Percentiles rank a stretch among this genome's conserved stretches.
These are phyloP conservation scores for Solanum pinnatisectum DNA, from an alignment of 257 asterid genomes.

Conservation along the genomic window DNA sequence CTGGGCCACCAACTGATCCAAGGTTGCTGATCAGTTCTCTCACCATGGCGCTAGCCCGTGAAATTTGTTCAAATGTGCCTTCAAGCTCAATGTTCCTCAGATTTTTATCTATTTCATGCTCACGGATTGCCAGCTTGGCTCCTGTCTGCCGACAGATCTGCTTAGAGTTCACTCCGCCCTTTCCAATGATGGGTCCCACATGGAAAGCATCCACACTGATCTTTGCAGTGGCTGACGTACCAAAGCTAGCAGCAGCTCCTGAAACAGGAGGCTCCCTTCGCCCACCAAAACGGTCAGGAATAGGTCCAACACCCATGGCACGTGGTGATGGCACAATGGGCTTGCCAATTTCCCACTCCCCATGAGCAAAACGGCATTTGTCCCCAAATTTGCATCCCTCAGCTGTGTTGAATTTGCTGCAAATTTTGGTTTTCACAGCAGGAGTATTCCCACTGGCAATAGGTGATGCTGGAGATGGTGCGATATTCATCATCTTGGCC, in stretches of 20 bases:
- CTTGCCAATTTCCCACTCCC: conserved; percentile 86
- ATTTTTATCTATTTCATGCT: conserved; percentile 64
- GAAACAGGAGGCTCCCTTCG: conserved; percentile 39
- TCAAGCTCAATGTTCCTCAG: conserved; percentile 79
- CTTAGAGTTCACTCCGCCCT: conserved; percentile 86
- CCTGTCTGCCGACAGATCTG: conserved; percentile 86
- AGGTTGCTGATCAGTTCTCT: conserved; percentile 54
- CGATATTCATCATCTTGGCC: conserved; percentile 76
- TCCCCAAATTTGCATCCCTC: conserved; percentile 94
- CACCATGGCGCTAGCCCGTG: conserved; percentile 71
- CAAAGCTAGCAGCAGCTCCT: conserved; percentile 57
- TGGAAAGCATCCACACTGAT: conserved; percentile 73
- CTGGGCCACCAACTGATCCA: conserved; percentile 28
- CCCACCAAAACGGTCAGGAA: conserved; percentile 34
- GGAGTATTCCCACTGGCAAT: conserved; percentile 43
- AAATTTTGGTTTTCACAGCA: conserved; percentile 53
- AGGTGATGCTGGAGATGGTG: conserved; percentile 46
- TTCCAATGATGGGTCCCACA: conserved; percentile 90
- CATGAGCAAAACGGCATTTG: conserved; percentile 87
- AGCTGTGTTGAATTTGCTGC: conserved; percentile 65
- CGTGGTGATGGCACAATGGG: conserved; percentile 36
- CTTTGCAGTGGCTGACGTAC: conserved; percentile 73
- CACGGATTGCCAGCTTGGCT: conserved; percentile 59
- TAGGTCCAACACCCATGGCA: conserved; percentile 31
- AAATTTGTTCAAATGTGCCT: conserved; percentile 74